Base-by-base conservation (phyloP, 2,329 filamentous ascomycete species). In the Parastagonospora nodorum region DNA sequence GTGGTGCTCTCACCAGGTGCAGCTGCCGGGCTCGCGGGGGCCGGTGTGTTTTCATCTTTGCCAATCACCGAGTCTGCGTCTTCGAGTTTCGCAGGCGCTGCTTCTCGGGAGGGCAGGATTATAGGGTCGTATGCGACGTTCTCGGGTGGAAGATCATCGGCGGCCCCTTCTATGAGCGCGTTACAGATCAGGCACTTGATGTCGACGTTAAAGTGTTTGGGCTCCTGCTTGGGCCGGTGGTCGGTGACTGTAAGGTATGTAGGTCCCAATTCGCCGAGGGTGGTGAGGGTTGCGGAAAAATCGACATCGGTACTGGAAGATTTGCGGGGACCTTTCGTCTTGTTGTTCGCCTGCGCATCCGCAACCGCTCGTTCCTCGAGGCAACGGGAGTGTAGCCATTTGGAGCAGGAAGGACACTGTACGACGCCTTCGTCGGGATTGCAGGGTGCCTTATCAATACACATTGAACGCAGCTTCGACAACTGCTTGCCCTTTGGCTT, bases 371-470 rank as follows among this genome's bases (percentile, higher is more conserved):
- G 42, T 11, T 63, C 24, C 43, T 68, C 63, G 14, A 72, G 53
- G 52, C 77, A 79, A 32, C 64, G 63, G 16, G 67, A 70, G 50
- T 79, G 77, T 24, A 78, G 66, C 77, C 77, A 79, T n/a, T 64
- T 64, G 7, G 68, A 59, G 55, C 77, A 79, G 8, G 50, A 64
- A 2, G 60, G 63, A 60, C 77, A 79, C 51, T 76, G 69, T 5
- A 80, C 51, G 14, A 78, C 72, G 32, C 73, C 51, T 24, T 74
- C 58, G 45, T 78, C 76, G 0, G 77, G 75, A 51, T 79, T 78
- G 42, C 69, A 69, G 1, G 77, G 76, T 11, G 55, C 51, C 4
- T 69, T 56, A 46, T 77, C 75, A 27, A 71, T 59, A 57, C 77
- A 80, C 31, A 78, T 74, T 3, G 50, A 55, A 7, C 66, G 66